Conservation (phyloP, 768 basidiomycete species). For the Neoboletus brunneissimus region DNA sequence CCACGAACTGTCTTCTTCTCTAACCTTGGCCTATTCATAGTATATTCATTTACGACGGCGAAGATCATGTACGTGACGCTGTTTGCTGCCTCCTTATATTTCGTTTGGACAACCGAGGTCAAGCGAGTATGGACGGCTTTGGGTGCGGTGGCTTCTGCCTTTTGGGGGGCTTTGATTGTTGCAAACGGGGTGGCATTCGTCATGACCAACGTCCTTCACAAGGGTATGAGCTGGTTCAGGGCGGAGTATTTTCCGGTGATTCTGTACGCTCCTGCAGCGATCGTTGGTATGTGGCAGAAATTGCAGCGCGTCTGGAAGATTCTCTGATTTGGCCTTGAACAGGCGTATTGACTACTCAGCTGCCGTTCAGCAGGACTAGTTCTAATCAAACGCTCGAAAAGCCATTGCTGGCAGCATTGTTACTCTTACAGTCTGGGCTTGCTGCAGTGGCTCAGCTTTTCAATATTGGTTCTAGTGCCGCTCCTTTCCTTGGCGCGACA, state of each 20-base stretch:
- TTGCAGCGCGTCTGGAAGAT: background rate
- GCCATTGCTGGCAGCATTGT: slow-evolving; percentile 54
- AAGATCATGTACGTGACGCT: slow-evolving; percentile 57
- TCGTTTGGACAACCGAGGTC: slow-evolving; percentile 38
- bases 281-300: slow-evolving; percentile 53
- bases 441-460: slow-evolving; percentile 61
- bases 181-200: slow-evolving; percentile 72
- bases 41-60: slow-evolving; percentile 75
- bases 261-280: slow-evolving; percentile 72
- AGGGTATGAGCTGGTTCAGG: slow-evolving; percentile 84
- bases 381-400: slow-evolving; percentile 49
- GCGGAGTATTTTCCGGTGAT: slow-evolving; percentile 60
- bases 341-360: slow-evolving; percentile 67
- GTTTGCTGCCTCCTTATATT: slow-evolving; percentile 43
- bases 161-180: slow-evolving; percentile 55
- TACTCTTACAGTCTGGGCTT: slow-evolving; percentile 56
- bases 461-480: slow-evolving; percentile 71
- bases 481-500: slow-evolving; percentile 62
- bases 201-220: slow-evolving; percentile 59
- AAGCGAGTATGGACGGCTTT: slow-evolving; percentile 38
- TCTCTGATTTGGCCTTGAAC: slow-evolving; percentile 1
- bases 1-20: slow-evolving; percentile 79
- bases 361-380: slow-evolving; percentile 39
- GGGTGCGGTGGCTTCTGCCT: slow-evolving; percentile 47
- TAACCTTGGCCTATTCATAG: slow-evolving; percentile 61